phyloP scores from a whole-genome alignment of 192 early-diverging fungal genomes.

The Coemansia javaensis region DNA sequence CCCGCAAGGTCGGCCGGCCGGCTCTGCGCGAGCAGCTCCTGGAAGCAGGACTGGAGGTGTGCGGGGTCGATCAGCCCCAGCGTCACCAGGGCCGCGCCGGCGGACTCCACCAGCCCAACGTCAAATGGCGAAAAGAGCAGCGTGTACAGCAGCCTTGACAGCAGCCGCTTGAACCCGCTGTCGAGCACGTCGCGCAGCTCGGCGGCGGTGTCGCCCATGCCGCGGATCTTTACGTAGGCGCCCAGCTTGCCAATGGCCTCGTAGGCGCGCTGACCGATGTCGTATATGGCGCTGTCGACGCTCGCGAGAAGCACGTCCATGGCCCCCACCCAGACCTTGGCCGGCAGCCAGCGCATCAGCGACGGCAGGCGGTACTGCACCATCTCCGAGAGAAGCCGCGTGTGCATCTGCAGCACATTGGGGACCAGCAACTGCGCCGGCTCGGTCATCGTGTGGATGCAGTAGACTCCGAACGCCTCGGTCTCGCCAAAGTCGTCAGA shows the following conservation, averaged over 20 bases:
- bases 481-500: slow-evolving; percentile 46
- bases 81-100: slow-evolving; percentile 37
- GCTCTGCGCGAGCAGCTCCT: slow-evolving; percentile 20
- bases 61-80: slow-evolving; percentile 31
- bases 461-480: slow-evolving; percentile 42
- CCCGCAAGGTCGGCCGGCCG: slow-evolving; percentile 21
- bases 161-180: slow-evolving; percentile 22
- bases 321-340: slow-evolving; percentile 18
- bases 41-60: slow-evolving; percentile 36
- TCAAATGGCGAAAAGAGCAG: slow-evolving; percentile 46
- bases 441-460: slow-evolving; percentile 27
- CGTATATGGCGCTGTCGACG: slow-evolving; percentile 35
- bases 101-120: slow-evolving; percentile 36
- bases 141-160: slow-evolving; percentile 30
- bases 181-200: slow-evolving; percentile 22
- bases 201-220: slow-evolving; percentile 3
- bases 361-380: slow-evolving; percentile 41
- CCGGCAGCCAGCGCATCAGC: slow-evolving; percentile 42
- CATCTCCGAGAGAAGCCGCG: slow-evolving; percentile 45
- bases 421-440: slow-evolving; percentile 26
- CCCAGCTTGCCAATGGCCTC: slow-evolving; percentile 44
- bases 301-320: slow-evolving; percentile 32
- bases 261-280: slow-evolving; percentile 41
- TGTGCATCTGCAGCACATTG: slow-evolving; percentile 34
- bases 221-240: slow-evolving; percentile 33